phyloP scores from a whole-genome alignment of 2,329 filamentous ascomycete species.

The Verticillium tricorpus region DNA sequence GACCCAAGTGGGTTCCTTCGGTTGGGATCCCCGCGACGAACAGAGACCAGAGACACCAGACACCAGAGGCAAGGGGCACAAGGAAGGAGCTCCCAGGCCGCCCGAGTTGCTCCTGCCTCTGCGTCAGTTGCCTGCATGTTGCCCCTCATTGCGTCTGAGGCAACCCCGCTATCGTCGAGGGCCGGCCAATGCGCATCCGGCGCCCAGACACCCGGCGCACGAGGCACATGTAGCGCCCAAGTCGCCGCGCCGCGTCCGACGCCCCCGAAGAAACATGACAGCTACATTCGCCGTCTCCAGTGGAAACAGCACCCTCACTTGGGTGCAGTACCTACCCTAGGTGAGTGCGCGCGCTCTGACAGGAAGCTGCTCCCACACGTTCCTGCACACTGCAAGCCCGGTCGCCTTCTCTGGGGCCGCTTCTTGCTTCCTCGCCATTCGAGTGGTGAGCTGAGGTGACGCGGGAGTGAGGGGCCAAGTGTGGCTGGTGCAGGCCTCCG shows the following conservation, averaged over 20 bases:
- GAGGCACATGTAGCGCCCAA: not conserved
- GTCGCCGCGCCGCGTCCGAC: not conserved
- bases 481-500: not conserved
- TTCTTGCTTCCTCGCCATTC: not conserved
- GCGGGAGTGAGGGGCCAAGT: not conserved
- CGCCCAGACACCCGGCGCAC: not conserved
- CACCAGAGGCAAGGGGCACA: not conserved
- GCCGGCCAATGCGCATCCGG: not conserved
- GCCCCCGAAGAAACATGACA: not conserved
- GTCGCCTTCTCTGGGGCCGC: not conserved
- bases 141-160: not conserved
- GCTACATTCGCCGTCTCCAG: not conserved
- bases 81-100: not conserved
- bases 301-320: not conserved
- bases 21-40: not conserved
- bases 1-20: not conserved
- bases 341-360: too few relatives aligned
- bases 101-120: not conserved
- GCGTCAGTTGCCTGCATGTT: not conserved
- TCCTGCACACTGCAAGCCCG: not conserved
- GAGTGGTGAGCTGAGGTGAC: not conserved
- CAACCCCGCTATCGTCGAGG: not conserved
- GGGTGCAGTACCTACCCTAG: too few relatives aligned
- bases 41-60: not conserved
- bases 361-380: not conserved